phyloP scores from a whole-genome alignment of 495 filamentous ascomycete genomes.

The Entonaema liquescens region DNA sequence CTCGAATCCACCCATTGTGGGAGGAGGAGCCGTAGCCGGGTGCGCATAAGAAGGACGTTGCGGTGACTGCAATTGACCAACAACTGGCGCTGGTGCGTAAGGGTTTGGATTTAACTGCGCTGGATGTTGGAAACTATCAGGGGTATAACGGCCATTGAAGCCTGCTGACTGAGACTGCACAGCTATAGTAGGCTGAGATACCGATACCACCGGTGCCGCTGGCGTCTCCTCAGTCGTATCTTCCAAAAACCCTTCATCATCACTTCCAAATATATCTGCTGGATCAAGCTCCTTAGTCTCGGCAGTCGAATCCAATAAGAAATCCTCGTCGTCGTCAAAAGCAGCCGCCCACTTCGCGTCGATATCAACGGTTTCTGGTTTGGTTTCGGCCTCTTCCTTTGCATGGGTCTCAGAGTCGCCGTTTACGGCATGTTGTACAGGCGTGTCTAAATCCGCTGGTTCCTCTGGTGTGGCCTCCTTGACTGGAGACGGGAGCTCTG shows the following conservation, averaged over 20 bases:
- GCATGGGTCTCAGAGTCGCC: conserved; percentile 45
- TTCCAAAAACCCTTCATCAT: conserved; percentile 78
- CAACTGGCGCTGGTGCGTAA: conserved; percentile 45
- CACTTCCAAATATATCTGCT: conserved; percentile 69
- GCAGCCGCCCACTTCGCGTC: conserved; percentile 86
- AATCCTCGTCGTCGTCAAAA: conserved; percentile 75
- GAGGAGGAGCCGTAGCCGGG: conserved; percentile 54
- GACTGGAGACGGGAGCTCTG: conserved; percentile 40
- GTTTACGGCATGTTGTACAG: conserved; percentile 30
- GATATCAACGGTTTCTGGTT: conserved; percentile 57
- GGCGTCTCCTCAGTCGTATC: conserved; percentile 54
- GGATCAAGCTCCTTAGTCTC: conserved; percentile 57
- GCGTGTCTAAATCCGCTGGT: conserved; percentile 31
- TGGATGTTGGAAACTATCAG: conserved; percentile 42
- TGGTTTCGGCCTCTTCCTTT: conserved; percentile 29
- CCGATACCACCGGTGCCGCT: conserved; percentile 21
- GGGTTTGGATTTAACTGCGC: conserved; percentile 47
- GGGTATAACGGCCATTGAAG: conserved; percentile 50
- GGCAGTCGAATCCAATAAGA: conserved; percentile 49
- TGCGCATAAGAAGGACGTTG: conserved; percentile 49
- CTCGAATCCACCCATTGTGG: conserved; percentile 51
- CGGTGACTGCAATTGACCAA: conserved; percentile 38
- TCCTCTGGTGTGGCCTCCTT: conserved; percentile 35
- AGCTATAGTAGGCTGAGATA: conserved; percentile 34
- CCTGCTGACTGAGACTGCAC: conserved; percentile 45